A percentile compares a stretch with the other conserved stretches of the same genome.
Conservation (phyloP, 768 basidiomycete species). For the Suillus subalutaceus region DNA sequence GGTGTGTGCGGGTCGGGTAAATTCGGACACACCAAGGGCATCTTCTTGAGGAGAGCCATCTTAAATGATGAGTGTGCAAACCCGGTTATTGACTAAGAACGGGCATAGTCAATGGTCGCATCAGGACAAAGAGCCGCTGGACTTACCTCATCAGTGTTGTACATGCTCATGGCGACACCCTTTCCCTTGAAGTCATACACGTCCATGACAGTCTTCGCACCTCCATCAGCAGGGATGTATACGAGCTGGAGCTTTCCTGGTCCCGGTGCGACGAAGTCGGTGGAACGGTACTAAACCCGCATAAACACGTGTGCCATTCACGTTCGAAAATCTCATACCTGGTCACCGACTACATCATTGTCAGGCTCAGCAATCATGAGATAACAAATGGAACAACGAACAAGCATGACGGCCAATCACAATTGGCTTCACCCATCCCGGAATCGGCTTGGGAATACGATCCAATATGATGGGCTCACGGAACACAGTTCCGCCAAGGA, state of each 20-base stretch:
- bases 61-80: constrained; percentile 99
- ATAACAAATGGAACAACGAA: background rate
- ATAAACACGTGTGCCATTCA: constrained; percentile 12
- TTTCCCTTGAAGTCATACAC: constrained; percentile 94
- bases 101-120: background rate
- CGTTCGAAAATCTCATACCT: constrained; percentile 46
- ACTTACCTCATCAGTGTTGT: constrained; percentile 91
- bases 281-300: constrained; percentile 78
- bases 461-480: constrained; percentile 95
- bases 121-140: background rate
- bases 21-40: constrained; percentile 59
- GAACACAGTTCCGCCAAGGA: constrained; percentile 98
- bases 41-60: constrained; percentile 84
- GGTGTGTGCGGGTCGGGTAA: constrained; percentile 13
- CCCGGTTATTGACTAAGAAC: constrained; percentile 77
- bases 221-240: constrained; percentile 81
- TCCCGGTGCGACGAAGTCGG: constrained; percentile 89
- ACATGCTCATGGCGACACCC: constrained; percentile 97
- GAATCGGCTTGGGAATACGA: constrained; percentile 89
- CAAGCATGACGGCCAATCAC: constrained; percentile 94
- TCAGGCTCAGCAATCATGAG: constrained; percentile 81
- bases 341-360: constrained; percentile 87
- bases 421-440: constrained; percentile 97
- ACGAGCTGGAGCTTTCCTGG: constrained; percentile 93
- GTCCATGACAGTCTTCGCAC: constrained; percentile 65